Evolutionary conservation across 257 asterid genomes (phyloP).

Genomic region (Fraxinus excelsior): DNA sequence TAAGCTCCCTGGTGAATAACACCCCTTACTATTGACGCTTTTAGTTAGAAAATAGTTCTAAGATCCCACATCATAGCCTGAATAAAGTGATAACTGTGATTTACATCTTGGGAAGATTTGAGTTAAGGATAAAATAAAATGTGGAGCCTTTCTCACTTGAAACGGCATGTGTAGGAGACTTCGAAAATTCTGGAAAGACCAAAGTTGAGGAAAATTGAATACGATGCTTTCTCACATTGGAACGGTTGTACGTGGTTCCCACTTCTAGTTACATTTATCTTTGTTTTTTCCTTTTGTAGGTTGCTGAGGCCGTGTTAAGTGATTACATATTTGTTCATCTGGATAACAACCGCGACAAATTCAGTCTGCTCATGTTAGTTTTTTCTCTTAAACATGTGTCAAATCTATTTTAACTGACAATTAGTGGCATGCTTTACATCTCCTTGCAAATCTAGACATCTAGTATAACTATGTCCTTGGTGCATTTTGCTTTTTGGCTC

Average conservation of each 20-base stretch:
- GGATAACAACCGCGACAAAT: slow-evolving; percentile 83
- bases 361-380: slow-evolving; percentile 86
- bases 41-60: slow-evolving; percentile 10
- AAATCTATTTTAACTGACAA: background rate
- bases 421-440: slow-evolving; percentile 4
- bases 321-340: slow-evolving; percentile 91
- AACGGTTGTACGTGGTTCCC: background rate
- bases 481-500: background rate
- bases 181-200: background rate
- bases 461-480: background rate
- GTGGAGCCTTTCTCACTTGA: background rate
- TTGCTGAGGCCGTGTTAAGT: slow-evolving; percentile 71
- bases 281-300: slow-evolving; percentile 45
- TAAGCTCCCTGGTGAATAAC: background rate
- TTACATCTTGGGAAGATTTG: slow-evolving; percentile 22
- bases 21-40: slow-evolving; percentile 10
- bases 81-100: slow-evolving; percentile 8
- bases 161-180: background rate
- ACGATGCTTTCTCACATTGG: background rate
- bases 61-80: slow-evolving; percentile 12
- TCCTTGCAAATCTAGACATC: slow-evolving; percentile 16
- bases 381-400: background rate
- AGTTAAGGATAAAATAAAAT: slow-evolving; percentile 8
- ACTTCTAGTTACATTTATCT: slow-evolving; percentile 16
- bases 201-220: background rate